These are phyloP conservation scores for Periconia macrospinosa DNA, from an alignment of 2,329 filamentous ascomycete genomes.

Conservation along the genomic window DNA sequence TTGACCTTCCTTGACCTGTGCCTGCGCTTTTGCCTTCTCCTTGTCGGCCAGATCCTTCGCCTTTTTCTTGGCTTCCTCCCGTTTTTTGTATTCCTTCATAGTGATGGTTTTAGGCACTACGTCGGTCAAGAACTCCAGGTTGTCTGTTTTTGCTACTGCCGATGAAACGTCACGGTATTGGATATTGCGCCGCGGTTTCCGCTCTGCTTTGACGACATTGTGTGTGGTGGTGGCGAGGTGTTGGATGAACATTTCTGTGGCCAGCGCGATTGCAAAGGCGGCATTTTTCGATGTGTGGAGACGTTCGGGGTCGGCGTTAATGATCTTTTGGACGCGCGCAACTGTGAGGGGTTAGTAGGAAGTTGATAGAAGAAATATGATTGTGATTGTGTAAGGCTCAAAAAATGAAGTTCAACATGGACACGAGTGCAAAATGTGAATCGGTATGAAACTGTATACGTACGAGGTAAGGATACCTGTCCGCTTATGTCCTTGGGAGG, in stretches of 20 bases:
- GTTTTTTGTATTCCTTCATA: conserved; percentile 76
- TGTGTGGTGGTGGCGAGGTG: conserved; percentile 84
- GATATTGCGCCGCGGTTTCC: conserved; percentile 88
- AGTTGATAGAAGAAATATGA: conserved; percentile 3
- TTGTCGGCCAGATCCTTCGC: conserved; percentile 20
- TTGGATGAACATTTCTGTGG: conserved; percentile 95
- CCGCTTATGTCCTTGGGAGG: conserved; percentile 82
- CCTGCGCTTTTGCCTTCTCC: conserved; percentile 35
- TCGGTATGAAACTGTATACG: conserved; percentile 38
- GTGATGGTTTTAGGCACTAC: conserved; percentile 84
- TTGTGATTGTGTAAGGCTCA: not conserved
- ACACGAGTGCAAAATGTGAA: not conserved
- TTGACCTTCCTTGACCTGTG: not conserved
- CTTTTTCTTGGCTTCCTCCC: conserved; percentile 46
- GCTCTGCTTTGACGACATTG: conserved; percentile 85
- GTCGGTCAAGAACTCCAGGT: conserved; percentile 92
- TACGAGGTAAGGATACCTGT: conserved; percentile 81
- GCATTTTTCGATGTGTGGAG: conserved; percentile 87
- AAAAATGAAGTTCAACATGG: not conserved
- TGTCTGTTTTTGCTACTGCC: conserved; percentile 85
- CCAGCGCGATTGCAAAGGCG: conserved; percentile 89
- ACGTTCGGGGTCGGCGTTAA: conserved; percentile 77
- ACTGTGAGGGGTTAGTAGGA: conserved; percentile 57
- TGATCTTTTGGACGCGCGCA: conserved; percentile 93
- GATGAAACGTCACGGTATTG: conserved; percentile 94